phyloP scores from a whole-genome alignment of 352 stramenopile species.

The Globisporangium nodosum region DNA sequence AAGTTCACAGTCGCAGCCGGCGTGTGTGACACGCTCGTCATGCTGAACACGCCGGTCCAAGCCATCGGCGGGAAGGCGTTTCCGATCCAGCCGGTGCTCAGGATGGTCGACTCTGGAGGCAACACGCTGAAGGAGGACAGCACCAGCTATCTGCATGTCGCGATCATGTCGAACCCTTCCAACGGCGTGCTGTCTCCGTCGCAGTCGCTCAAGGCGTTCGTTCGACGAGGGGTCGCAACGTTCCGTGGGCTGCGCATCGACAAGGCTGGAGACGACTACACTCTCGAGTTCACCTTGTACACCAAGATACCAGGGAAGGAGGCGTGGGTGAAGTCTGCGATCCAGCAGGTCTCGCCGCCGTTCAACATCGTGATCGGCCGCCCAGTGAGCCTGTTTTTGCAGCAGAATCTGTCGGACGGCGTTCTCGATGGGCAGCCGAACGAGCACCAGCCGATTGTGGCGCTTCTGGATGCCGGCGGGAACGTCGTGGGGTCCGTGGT shows the following conservation, averaged over 20 bases:
- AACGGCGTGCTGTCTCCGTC: slow-evolving; percentile 37
- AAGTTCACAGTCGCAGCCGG: slow-evolving; percentile 70
- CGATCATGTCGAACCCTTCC: slow-evolving; percentile 72
- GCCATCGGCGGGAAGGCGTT: slow-evolving; percentile 72
- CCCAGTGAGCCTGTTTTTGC: slow-evolving; percentile 39
- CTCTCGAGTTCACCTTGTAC: slow-evolving; percentile 62
- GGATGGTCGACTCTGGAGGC: slow-evolving; percentile 66
- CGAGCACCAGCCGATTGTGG: slow-evolving; percentile 56
- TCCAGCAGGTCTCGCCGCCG: slow-evolving; percentile 47
- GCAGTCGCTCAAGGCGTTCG: slow-evolving; percentile 29
- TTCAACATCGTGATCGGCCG: slow-evolving; percentile 55
- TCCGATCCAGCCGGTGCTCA: slow-evolving; percentile 65
- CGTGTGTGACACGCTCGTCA: slow-evolving; percentile 39
- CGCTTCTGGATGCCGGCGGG: slow-evolving; percentile 52
- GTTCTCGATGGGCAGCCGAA: slow-evolving; percentile 77
- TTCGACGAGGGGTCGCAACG: slow-evolving; percentile 47
- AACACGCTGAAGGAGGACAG: slow-evolving; percentile 64
- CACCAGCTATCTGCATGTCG: slow-evolving; percentile 53
- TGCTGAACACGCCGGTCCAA: slow-evolving; percentile 30
- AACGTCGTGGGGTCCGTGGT: slow-evolving; percentile 55
- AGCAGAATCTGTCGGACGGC: slow-evolving; percentile 52
- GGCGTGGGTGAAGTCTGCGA: slow-evolving; percentile 34
- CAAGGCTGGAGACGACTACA: slow-evolving; percentile 68
- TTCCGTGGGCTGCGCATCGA: slow-evolving; percentile 78
- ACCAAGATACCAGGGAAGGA: slow-evolving; percentile 33